A percentile compares a stretch with the other conserved stretches of the same genome.
Conservation (phyloP, 2,329 filamentous ascomycete genomes). For the Cryphonectria japonica region DNA sequence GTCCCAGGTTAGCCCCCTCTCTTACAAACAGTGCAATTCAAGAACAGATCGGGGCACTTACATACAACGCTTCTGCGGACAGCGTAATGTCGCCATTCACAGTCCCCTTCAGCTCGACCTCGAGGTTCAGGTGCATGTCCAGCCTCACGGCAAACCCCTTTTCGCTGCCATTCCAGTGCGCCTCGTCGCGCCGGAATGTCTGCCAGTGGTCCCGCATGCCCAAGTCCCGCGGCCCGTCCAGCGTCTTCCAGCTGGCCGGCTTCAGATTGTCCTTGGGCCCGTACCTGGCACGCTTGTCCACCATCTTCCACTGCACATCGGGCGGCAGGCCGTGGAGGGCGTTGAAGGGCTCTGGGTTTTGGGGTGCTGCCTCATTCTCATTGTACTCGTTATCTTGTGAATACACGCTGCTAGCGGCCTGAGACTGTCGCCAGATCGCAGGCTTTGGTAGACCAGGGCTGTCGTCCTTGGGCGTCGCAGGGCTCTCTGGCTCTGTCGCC, state of each 20-base stretch:
- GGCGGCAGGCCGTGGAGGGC: constrained; percentile 2
- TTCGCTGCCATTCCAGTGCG: constrained; percentile 21
- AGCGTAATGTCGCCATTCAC: constrained; percentile 26
- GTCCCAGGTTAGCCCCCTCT: neutral
- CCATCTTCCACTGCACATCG: constrained; percentile 17
- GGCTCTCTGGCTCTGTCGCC: constrained; percentile 22
- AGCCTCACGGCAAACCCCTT: constrained; percentile 24
- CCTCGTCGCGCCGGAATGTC: constrained; percentile 13
- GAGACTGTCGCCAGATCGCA: constrained; percentile 6
- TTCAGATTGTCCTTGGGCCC: constrained; percentile 7
- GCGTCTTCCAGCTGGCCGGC: constrained; percentile 23
- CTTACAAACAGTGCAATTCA: neutral
- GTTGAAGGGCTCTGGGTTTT: neutral
- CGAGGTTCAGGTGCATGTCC: constrained; percentile 22
- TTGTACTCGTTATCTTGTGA: neutral
- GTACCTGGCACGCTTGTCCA: constrained; percentile 17
- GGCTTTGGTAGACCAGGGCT: constrained; percentile 1
- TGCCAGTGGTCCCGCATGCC: constrained; percentile 20
- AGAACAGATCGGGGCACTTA: constrained; percentile 9
- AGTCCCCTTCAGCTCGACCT: constrained; percentile 23
- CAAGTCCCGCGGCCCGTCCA: constrained; percentile 15
- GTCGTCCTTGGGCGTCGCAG: constrained; percentile 21
- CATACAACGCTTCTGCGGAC: constrained; percentile 25
- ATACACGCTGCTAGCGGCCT: neutral
- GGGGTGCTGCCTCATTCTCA: neutral